A percentile compares a stretch with the other conserved stretches of the same genome.
phyloP scores from a whole-genome alignment of 345 rosid species.

The Theobroma cacao region DNA sequence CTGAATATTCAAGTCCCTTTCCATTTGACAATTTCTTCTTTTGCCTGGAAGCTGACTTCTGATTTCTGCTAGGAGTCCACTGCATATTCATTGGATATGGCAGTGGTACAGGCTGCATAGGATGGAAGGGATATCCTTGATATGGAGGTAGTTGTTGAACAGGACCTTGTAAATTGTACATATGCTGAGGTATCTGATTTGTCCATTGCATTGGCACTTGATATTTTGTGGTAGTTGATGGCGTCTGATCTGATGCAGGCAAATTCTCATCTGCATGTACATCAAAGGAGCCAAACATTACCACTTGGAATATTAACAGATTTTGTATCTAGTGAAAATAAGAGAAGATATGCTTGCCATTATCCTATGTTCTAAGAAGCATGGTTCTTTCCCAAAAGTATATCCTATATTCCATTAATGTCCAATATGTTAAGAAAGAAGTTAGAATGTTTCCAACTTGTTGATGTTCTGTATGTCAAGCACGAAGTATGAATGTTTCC shows the following conservation, averaged over 20 bases:
- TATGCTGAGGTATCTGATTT: constrained; percentile 64
- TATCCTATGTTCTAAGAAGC: not conserved
- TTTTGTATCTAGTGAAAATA: not conserved
- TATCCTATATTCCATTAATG: not conserved
- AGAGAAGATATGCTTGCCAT: not conserved
- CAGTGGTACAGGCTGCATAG: constrained; percentile 48
- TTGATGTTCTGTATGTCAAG: not conserved
- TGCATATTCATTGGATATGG: constrained; percentile 48
- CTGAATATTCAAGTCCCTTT: constrained; percentile 42
- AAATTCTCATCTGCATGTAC: constrained; percentile 46
- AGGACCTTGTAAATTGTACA: constrained; percentile 51
- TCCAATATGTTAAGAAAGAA: not conserved
- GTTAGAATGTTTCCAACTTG: not conserved
- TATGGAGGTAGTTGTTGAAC: constrained; percentile 50
- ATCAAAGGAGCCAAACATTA: constrained; percentile 10
- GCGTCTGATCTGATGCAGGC: constrained; percentile 31
- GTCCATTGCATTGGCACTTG: constrained; percentile 66
- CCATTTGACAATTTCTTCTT: constrained; percentile 40
- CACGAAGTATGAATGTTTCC: not conserved
- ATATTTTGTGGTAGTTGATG: constrained; percentile 32
- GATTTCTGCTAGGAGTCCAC: constrained; percentile 35
- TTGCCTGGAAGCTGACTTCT: constrained; percentile 25
- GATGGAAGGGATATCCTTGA: constrained; percentile 70
- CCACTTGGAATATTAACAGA: not conserved
- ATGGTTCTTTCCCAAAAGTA: not conserved